Evolutionary conservation across 257 asterid species (phyloP), one percentile per base, ranked within the genome.

Genomic region (Penstemon barbatus): DNA sequence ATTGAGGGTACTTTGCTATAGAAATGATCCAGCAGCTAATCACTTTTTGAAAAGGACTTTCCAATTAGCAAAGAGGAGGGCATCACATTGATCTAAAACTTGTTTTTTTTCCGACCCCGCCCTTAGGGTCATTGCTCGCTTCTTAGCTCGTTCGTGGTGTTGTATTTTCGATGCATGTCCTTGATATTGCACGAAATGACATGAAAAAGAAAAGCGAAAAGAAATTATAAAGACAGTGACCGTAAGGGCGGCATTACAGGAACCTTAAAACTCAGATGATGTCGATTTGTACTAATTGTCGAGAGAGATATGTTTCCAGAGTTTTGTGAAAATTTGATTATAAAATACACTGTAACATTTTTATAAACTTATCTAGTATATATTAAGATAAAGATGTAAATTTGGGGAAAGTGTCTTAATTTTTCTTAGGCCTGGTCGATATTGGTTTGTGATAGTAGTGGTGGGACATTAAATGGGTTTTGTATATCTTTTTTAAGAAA

Each of bases 11-110:
- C 75, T 92, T 1, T 89, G 98, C 61, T 74, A 86, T 53, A 75
- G 98, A 61, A 86, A 92, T 54, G 98, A 92, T 70, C 76, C 74
- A 6, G 79, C 69, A 0, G 96, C 95, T 3, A 92, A 86, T 57
- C 45, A 70, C 8, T 92, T 92, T 57, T 71, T 92, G 44, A 92
- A 87, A 84, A 89, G 78, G 57, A 84, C 92, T 0, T 89, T 92
- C 68, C 91, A 83, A 3, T 75, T 89, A 72, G 87, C 95, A 5
- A 91, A 83, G 83, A 87, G 94, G 63, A 81, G 87, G 74, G 80
- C 68, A 68, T 74, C 70, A 75, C 62, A 43, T 6, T 80, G 65
- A 73, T 73, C 4, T 71, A 72, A 75, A 19, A 65, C 4, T 8
- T 37, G 33, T 6, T 8, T 10, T 44, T 18, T 56, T 39, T 9